These are phyloP conservation scores for Parachaetomium inaequale DNA, from an alignment of 495 filamentous ascomycete species.

Conservation along the genomic window DNA sequence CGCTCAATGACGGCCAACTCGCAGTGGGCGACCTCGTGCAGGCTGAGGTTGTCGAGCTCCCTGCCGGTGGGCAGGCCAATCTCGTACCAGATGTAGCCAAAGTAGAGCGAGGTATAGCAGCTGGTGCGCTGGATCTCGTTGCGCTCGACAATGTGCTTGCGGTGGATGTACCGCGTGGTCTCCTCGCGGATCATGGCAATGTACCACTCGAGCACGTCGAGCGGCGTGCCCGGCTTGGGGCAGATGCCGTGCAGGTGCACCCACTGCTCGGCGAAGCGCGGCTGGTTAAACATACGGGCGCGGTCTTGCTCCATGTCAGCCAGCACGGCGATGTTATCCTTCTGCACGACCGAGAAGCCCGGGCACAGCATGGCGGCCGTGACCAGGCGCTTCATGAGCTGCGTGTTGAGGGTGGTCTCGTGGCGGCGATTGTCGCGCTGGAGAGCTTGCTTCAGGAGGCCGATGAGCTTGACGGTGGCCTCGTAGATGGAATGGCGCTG, in stretches of 20 bases:
- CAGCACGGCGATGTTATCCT: conserved; percentile 46
- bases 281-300: conserved; percentile 32
- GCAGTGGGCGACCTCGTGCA: conserved; percentile 30
- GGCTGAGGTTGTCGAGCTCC: conserved; percentile 33
- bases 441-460: conserved; percentile 18
- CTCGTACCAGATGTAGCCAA: conserved; percentile 46
- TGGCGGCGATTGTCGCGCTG: conserved; percentile 34
- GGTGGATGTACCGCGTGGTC: conserved; percentile 30
- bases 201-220: conserved; percentile 53
- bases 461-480: conserved; percentile 48
- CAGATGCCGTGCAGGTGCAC: conserved; percentile 38
- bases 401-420: conserved; percentile 44
- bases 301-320: conserved; percentile 22
- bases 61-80: conserved; percentile 29
- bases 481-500: conserved; percentile 59
- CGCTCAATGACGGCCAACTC: conserved; percentile 44
- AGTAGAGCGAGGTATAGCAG: conserved; percentile 34
- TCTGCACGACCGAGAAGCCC: conserved; percentile 61
- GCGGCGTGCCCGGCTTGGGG: conserved; percentile 37
- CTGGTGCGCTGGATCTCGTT: conserved; percentile 32
- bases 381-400: conserved; percentile 57
- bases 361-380: conserved; percentile 57
- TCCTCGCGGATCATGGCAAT: conserved; percentile 49
- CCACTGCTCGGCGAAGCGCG: conserved; percentile 41
- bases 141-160: conserved; percentile 24